phyloP scores from a whole-genome alignment of 345 rosid species.

The Punica granatum region DNA sequence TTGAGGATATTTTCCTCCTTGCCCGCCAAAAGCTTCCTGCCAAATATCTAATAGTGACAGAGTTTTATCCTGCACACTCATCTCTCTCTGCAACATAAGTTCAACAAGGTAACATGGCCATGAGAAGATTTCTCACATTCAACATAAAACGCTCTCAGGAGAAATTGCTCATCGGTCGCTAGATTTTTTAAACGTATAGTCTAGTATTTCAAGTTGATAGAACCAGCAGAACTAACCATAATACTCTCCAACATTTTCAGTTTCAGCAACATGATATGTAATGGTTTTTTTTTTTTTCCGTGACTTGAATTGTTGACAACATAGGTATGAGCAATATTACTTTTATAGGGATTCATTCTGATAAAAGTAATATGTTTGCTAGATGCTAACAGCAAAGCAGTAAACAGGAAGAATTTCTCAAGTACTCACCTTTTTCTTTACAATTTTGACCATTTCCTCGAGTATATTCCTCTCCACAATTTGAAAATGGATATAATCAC shows the following conservation, averaged over 20 bases:
- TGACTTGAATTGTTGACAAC: not conserved
- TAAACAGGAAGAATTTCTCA: not conserved
- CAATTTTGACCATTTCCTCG: slow-evolving; percentile 88
- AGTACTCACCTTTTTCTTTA: slow-evolving; percentile 60
- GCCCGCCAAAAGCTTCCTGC: slow-evolving; percentile 99
- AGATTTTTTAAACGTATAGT: not conserved
- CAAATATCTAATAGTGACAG: slow-evolving; percentile 80
- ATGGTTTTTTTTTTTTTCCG: not conserved
- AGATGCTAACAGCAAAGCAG: not conserved
- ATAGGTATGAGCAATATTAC: not conserved
- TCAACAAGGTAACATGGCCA: not conserved
- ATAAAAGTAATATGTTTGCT: not conserved
- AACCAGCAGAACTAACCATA: not conserved
- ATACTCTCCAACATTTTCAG: not conserved
- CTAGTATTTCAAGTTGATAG: not conserved
- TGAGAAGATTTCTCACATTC: not conserved
- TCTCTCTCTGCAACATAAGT: slow-evolving; percentile 53
- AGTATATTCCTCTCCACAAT: slow-evolving; percentile 74
- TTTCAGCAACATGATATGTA: not conserved
- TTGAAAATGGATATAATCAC: slow-evolving; percentile 80
- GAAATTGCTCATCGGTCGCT: not conserved
- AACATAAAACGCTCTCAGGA: not conserved
- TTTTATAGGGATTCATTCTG: not conserved
- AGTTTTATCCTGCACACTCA: slow-evolving; percentile 82
- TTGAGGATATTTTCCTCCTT: slow-evolving; percentile 76